phyloP scores from a whole-genome alignment of 2,329 filamentous ascomycete species.

The Parastagonospora nodorum region DNA sequence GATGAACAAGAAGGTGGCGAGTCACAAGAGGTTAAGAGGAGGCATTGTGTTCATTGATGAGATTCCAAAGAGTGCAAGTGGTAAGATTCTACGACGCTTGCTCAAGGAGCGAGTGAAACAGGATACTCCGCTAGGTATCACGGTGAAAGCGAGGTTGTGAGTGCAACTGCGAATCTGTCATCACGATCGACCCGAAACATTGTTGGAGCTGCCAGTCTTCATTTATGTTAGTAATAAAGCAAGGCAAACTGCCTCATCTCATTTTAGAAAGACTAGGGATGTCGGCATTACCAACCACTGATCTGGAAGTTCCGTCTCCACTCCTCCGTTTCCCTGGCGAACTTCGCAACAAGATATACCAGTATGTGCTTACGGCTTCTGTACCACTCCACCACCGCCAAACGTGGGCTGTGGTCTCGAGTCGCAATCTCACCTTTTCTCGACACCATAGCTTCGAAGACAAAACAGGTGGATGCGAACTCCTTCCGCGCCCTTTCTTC shows the following conservation, averaged over 20 bases:
- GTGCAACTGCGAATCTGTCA: neutral
- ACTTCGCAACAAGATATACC: slow-evolving; percentile 1
- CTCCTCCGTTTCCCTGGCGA: neutral
- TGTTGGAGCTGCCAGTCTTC: too few species aligned
- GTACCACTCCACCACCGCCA: neutral
- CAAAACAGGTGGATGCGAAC: too few species aligned
- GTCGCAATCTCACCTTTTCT: too few species aligned
- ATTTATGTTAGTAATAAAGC: too few species aligned
- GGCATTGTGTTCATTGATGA: slow-evolving; percentile 51
- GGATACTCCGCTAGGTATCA: slow-evolving; percentile 22
- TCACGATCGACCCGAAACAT: neutral
- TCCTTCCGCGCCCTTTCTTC: too few species aligned
- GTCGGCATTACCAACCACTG: neutral
- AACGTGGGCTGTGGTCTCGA: too few species aligned
- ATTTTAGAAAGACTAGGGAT: too few species aligned
- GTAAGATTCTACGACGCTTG: slow-evolving; percentile 51
- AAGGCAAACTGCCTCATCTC: too few species aligned
- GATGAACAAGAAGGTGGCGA: slow-evolving; percentile 29
- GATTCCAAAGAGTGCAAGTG: slow-evolving; percentile 54
- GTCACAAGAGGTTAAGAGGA: slow-evolving; percentile 35
- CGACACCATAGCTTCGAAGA: too few species aligned
- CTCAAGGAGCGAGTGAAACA: slow-evolving; percentile 25
- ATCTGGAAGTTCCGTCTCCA: neutral
- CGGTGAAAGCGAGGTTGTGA: slow-evolving; percentile 18
- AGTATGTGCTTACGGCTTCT: neutral